A percentile compares a stretch with the other conserved stretches of the same genome.
Conservation (phyloP, 2,329 filamentous ascomycete species). For the Sporothrix phasma region DNA sequence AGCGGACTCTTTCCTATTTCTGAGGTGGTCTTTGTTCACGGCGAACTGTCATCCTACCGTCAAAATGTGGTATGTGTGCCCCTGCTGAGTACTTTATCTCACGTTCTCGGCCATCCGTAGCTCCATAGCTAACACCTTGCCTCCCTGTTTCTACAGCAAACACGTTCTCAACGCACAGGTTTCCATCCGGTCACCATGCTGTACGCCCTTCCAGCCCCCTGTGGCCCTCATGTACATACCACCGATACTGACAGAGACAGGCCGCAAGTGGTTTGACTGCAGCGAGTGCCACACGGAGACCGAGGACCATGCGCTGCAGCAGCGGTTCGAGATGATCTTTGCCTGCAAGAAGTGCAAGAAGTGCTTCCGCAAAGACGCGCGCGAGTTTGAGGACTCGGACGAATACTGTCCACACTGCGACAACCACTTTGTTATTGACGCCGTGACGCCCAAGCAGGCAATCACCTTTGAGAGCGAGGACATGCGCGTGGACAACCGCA, state of each 20-base stretch:
- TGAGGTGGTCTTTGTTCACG: not conserved
- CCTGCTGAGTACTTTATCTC: not conserved
- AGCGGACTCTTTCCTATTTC: not conserved
- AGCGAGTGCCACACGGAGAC: constrained; percentile 83
- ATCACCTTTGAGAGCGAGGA: constrained; percentile 89
- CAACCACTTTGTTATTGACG: constrained; percentile 94
- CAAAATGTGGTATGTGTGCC: constrained; percentile 12
- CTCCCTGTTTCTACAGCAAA: constrained; percentile 51
- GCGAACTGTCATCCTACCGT: not conserved
- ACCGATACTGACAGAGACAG: constrained; percentile 35
- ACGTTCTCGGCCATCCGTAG: not conserved
- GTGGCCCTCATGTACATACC: no score
- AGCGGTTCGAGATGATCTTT: constrained; percentile 81
- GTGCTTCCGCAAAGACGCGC: constrained; percentile 87
- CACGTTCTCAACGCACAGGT: constrained; percentile 98
- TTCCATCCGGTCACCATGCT: constrained; percentile 89
- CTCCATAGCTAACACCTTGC: not conserved
- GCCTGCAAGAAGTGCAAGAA: constrained; percentile 99
- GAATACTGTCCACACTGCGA: constrained; percentile 99
- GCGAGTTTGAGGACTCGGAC: constrained; percentile 90
- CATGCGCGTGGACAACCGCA: constrained; percentile 71
- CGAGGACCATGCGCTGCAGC: constrained; percentile 64
- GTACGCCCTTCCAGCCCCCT: constrained; percentile 40
- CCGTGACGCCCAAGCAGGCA: constrained; percentile 69
- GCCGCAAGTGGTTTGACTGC: constrained; percentile 98